A percentile compares a stretch with the other conserved stretches of the same genome.
phyloP scores from a whole-genome alignment of 73 alveolate species.

The Breviolum minutum region DNA sequence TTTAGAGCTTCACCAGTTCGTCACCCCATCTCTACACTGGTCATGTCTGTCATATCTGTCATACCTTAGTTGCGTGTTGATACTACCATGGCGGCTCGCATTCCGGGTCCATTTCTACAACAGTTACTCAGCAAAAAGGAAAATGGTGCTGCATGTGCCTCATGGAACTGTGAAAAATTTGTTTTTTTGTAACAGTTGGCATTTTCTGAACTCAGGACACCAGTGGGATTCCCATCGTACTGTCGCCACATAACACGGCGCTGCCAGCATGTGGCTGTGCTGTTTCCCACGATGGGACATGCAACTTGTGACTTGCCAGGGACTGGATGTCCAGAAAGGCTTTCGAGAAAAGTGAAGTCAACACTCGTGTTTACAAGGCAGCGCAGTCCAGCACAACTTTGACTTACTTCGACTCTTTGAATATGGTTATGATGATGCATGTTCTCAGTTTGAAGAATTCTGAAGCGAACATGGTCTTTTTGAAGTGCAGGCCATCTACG shows the following conservation, averaged over 20 bases:
- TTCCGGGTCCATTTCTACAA: constrained; percentile 80
- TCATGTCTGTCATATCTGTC: neutral
- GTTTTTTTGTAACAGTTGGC: neutral
- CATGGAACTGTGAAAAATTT: neutral
- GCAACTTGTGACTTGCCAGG: constrained; percentile 6
- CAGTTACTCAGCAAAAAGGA: constrained; percentile 1
- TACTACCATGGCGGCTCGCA: constrained; percentile 72
- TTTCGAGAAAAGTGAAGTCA: constrained; percentile 86
- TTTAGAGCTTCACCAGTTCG: neutral
- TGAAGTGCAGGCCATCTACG: constrained; percentile 39
- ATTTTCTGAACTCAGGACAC: constrained; percentile 23
- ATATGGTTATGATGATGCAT: neutral
- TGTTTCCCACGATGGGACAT: neutral
- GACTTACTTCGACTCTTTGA: neutral
- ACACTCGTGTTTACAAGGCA: constrained; percentile 85
- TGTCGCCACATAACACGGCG: constrained; percentile 44
- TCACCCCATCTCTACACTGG: no score
- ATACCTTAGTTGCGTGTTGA: neutral
- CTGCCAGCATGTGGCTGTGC: neutral
- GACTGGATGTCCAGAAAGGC: constrained; percentile 90
- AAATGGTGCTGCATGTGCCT: no score
- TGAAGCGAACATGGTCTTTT: neutral
- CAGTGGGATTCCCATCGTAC: constrained; percentile 84
- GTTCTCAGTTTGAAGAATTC: neutral
- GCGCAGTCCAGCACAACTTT: no score